Evolutionary conservation across 31 red algal species (phyloP).

Genomic region (Odonthalia washingtoniensis): DNA sequence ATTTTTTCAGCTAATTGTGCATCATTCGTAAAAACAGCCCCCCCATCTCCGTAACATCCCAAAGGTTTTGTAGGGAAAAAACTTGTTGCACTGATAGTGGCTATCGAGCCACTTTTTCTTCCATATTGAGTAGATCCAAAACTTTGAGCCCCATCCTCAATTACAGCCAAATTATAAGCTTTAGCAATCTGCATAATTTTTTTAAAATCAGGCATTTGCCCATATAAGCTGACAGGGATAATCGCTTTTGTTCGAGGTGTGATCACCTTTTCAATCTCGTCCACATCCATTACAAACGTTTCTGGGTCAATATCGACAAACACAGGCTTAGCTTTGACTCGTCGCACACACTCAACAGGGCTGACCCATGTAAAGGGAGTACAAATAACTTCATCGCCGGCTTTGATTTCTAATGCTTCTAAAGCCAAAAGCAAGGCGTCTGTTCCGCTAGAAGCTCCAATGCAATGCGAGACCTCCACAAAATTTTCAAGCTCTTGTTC

Average conservation of each 20-base stretch:
- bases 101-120: constrained; percentile 48
- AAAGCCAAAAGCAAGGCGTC: constrained; percentile 76
- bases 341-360: constrained; percentile 69
- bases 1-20: constrained; percentile 57
- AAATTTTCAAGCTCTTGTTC: constrained; percentile 60
- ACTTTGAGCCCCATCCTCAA: constrained; percentile 90
- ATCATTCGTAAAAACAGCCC: constrained; percentile 83
- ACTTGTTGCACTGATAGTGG: constrained; percentile 64
- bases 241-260: constrained; percentile 64
- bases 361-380: constrained; percentile 82
- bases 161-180: constrained; percentile 62
- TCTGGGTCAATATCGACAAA: constrained; percentile 77
- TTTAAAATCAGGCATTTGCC: constrained; percentile 61
- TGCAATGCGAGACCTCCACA: constrained; percentile 49
- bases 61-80: constrained; percentile 96
- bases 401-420: constrained; percentile 61
- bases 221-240: constrained; percentile 82
- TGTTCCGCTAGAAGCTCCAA: constrained; percentile 78
- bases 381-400: constrained; percentile 75
- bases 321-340: constrained; percentile 71
- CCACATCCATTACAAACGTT: constrained; percentile 66
- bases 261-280: constrained; percentile 29
- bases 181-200: constrained; percentile 54
- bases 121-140: constrained; percentile 74
- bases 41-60: constrained; percentile 89